phyloP scores from a whole-genome alignment of 164 flowering plant species.

The Euptelea pleiosperma region DNA sequence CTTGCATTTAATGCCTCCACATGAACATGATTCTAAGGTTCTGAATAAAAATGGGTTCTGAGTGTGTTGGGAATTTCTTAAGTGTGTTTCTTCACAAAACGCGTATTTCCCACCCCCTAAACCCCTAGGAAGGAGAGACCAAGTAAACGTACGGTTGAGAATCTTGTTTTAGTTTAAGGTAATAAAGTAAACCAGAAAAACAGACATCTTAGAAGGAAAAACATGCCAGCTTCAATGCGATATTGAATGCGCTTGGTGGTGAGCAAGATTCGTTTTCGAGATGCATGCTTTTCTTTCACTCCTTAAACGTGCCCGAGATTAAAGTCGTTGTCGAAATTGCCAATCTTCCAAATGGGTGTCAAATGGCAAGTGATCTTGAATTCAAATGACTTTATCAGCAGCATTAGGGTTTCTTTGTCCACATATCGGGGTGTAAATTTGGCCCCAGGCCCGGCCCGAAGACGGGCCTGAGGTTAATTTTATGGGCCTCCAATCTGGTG shows the following conservation, averaged over 20 bases:
- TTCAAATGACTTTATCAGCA: too few relatives aligned
- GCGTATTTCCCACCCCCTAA: conserved; percentile 1
- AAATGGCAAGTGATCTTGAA: background rate
- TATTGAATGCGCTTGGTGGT: conserved; percentile 50
- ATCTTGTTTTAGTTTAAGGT: background rate
- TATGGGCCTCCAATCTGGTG: too few relatives aligned
- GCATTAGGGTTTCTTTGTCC: too few relatives aligned
- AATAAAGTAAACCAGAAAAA: conserved; percentile 27
- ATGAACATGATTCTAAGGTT: conserved; percentile 80
- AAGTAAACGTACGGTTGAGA: conserved; percentile 3
- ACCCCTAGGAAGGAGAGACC: conserved; percentile 17
- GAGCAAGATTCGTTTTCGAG: conserved; percentile 35
- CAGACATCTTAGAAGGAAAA: conserved; percentile 43
- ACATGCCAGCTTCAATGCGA: conserved; percentile 35
- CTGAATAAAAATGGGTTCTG: too few relatives aligned
- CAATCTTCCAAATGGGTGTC: background rate
- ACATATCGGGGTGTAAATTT: too few relatives aligned
- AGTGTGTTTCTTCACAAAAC: too few relatives aligned
- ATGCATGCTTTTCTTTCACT: conserved; percentile 25
- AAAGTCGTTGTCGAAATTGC: background rate
- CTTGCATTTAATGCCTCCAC: conserved; percentile 68
- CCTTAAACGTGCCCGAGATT: background rate
- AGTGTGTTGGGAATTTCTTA: too few relatives aligned
- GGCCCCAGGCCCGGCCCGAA: too few relatives aligned
- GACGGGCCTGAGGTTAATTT: too few relatives aligned